Evolutionary conservation across 2,329 filamentous ascomycete genomes (phyloP).

Genomic region (Calonectria ilicicola): DNA sequence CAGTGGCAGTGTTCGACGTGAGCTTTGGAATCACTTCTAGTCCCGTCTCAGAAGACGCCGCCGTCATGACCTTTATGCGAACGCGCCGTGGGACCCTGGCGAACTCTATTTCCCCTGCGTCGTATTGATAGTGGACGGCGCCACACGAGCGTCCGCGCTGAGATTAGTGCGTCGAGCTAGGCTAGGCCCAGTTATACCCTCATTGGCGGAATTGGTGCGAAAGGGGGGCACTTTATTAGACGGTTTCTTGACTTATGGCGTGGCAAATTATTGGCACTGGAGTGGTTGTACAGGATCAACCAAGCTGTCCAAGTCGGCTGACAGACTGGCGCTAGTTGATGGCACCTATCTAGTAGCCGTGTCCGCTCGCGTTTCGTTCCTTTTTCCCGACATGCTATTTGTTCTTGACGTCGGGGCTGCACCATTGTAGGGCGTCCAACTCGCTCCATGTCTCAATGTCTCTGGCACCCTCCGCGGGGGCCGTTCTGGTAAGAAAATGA

Average conservation of each 20-base stretch:
- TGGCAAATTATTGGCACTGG: background rate
- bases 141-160: background rate
- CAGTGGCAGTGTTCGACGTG: background rate
- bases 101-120: background rate
- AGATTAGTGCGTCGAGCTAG: background rate
- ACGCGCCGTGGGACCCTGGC: background rate
- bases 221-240: background rate
- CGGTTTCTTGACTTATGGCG: background rate
- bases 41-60: background rate
- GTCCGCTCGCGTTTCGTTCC: background rate
- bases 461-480: slow-evolving; percentile 4
- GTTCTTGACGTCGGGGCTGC: background rate
- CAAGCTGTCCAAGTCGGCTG: background rate
- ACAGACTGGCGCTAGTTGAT: background rate
- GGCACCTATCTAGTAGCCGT: background rate
- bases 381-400: background rate
- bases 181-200: background rate
- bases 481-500: background rate
- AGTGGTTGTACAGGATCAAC: background rate
- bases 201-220: background rate
- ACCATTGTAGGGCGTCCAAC: background rate
- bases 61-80: background rate
- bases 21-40: background rate
- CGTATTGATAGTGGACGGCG: background rate
- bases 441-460: background rate